Evolutionary conservation across 1,139 yeast genomes (phyloP), one percentile per base, ranked within the genome.

Genomic region (Zhuliangozyma parablackwelliae): DNA sequence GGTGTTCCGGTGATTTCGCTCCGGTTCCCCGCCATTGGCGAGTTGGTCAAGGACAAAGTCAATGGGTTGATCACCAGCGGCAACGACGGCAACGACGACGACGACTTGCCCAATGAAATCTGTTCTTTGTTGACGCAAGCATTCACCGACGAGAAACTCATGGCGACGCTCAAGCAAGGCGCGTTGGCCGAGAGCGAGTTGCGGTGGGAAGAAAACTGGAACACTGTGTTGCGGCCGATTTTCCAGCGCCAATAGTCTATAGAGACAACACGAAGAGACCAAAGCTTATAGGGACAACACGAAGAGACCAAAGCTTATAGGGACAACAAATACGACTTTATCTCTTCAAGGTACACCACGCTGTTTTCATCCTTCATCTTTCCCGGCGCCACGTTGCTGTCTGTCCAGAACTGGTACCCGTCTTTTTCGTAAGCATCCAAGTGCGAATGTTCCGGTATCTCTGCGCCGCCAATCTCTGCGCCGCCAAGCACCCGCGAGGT

Each of bases 1-100:
- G 98, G 98, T 0, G 67, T 92, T 7, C 99, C 98, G 1, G 97
- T 89, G 0, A 68, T 90, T 3, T 79, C 96, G 0, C 65, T 90
- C 39, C 65, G 71, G 29, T 92, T 86, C 56, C 80, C 84, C 0
- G 94, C 96, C 7, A 71, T 85, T 20, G 63, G 64, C 8, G 92
- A 83, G 49, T 57, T 83, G 36, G 84, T 83, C 3, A 56, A 63
- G 33, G 59, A 72, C 31, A 60, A 59, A 0, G 51, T 51, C 1
- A 75, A 77, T 47, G 84, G 81, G 9, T 47, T 69, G 30, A 49
- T 75, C 2, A 54, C 72, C 26, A 49, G 52, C 6, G 44, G 48
- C 16, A 46, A 61, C 34, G 56, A 75, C 6, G 44, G 48, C 16
- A 46, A 61, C 34, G 56, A 75, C 2, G 50, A 61, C 10, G 10